Evolutionary conservation across 306 rosid species (phyloP), one percentile per base, ranked within the genome.

Genomic region (Prinsepia uniflora): DNA sequence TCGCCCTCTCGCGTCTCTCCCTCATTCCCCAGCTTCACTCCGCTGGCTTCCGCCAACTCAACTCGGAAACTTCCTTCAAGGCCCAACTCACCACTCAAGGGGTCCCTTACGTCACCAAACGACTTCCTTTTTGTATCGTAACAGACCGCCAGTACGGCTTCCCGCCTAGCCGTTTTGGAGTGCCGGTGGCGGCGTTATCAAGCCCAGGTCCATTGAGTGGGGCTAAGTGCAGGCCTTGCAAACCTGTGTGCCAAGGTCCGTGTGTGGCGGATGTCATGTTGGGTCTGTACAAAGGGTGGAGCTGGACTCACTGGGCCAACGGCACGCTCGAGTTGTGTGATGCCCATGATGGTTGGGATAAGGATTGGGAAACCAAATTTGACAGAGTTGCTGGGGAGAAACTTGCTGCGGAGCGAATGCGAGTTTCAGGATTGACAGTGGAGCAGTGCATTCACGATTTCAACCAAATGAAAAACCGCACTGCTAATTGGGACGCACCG

Each of bases 151-250:
- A 4, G 60, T 90, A 88, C 61, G 77, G 65, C 4, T 93, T 90
- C 10, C 97, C 96, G 0, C 97, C 96, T 0, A 39, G 12, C 12
- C 75, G 17, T 15, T 88, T n/a, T 39, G 94, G 96, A 1, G 96
- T 93, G 40, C 98, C 98, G 36, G 98, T 93, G 54, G 96, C 90
- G 0, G 82, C 97, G n/a, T 0, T 93, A 17, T 87, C 89, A 43
- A 93, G 97, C 76, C 73, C 59, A 0, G 96, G 97, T 15, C 98
- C 92, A 14, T 75, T 93, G 34, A 90, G 96, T 17, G 98, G 97
- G 12, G 80, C 93, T 0, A 90, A 93, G 18, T 93, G 98, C 67
- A 72, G 96, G 81, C 97, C 98, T 2, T 93, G 98, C 62, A 75
- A 0, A 67, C 78, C 92, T 39, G 79, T 64, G 10, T 93, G 98